Evolutionary conservation across 192 early-diverging fungal species (phyloP), one percentile per base, ranked within the genome.

Genomic region (Umbelopsis sp.): DNA sequence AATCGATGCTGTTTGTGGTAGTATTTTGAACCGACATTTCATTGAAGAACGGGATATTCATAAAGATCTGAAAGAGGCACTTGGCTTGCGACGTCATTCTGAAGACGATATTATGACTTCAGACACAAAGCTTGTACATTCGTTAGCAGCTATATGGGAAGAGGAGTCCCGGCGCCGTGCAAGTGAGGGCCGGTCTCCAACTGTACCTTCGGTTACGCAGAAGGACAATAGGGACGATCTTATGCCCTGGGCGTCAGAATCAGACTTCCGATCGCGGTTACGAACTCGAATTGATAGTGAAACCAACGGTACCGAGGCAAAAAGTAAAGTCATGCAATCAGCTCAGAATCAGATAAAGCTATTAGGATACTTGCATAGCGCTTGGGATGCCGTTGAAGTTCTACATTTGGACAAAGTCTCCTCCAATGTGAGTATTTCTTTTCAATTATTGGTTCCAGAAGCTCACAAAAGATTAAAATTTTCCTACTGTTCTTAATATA

Each of bases 1-100:
- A 71, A 73, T 93, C 8, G 95, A 97, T 68, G 75, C 82, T 4
- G 75, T 81, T 7, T 83, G 78, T 5, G 72, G 73, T 44, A 81
- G 87, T 21, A 93, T 97, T 46, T 18, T 89, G 18, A 97, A 97
- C 64, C 75, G 90, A 16, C 70, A 76, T 6, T 47, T 49, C 6
- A 73, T 84, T 10, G 68, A 68, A 3, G 87, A 89, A 69, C 77
- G 88, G 23, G 58, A 78, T 20, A 80, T 79, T 8, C 90, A 91
- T 68, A 71, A 77, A 15, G 66, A 67, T 9, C 45, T 85, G 4
- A 45, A 70, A 0, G 85, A 86, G n/a, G 74, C 64, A 64, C 65
- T 18, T 45, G 68, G 23, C 45, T 68, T 13, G 72, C 71, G 7
- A 27, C 71, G 6, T 27, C 27, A 67, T 8, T 18, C 7, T 23